Evolutionary conservation across 495 filamentous ascomycete genomes (phyloP), one percentile per base, ranked within the genome.

Genomic region (Penicillium pancosmium): DNA sequence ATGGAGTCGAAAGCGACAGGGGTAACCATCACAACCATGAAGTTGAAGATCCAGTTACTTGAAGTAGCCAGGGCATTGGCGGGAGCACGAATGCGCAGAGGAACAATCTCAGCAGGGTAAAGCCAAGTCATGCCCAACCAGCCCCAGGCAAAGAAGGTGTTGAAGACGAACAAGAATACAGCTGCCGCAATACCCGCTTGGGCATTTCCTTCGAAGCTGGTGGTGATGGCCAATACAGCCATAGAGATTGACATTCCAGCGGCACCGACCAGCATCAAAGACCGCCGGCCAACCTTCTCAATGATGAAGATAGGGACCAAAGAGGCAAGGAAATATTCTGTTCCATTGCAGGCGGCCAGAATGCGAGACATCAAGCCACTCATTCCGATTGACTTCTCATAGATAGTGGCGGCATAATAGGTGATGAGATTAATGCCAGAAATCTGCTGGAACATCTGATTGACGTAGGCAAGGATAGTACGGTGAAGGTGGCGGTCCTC

Each of bases 71-170:
- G 71, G 12, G 89, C 90, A 59, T 90, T 92, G 34, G 88, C 86
- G 1, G 87, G 87, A 1, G 88, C 89, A 19, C 89, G 83, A 63
- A 90, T 90, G 35, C 86, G 82, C 40, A 91, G 73, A 15, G 87
- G 88, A 3, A 88, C 87, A 62, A 91, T 86, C 65, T 91, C 88
- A 55, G 86, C 89, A 1, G 86, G 84, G 66, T 91, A 92, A 21
- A 92, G 74, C 87, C 80, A 89, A 52, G 86, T 86, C 86, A 90
- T 90, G 27, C 87, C 88, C 46, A 91, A 75, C 88, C 88, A 91
- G 34, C 88, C 89, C 59, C 89, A 76, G 13, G 87, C 87, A 62
- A 91, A 91, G 77, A 91, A 91, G 5, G 86, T 88, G 68, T 87
- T 88, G 77, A 89, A 91, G 34, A 89, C 75, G 69, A 92, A 92